Evolutionary conservation across 1,139 yeast species (phyloP), one percentile per base, ranked within the genome.

Genomic region (Wickerhamomyces sp.): DNA sequence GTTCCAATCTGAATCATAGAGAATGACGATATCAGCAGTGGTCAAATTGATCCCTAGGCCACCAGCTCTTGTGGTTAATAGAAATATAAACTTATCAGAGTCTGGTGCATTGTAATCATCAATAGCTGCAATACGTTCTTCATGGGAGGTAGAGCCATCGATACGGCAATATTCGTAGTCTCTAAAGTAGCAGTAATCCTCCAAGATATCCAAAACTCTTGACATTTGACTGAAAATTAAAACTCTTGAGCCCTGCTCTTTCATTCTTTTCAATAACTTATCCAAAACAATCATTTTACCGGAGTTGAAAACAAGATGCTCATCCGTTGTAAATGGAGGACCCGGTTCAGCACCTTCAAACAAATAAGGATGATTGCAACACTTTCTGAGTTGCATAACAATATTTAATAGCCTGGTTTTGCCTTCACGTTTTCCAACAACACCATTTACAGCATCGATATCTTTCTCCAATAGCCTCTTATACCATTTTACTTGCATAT

Each of bases 291-390:
- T 74, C 90, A 92, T 83, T 60, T 92, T 92, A 27, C 96, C 96
- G 12, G 95, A 74, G 59, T 92, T 92, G 61, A 60, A 81, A 10
- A 92, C 81, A 50, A 92, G 70, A 63, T 92, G 97, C 58, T 90
- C 97, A 60, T 90, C 98, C 1, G 96, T 92, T 3, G 97, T 90
- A 58, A 76, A 92, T 1, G 98, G 98, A 4, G 98, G 98, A 9
- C 98, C 98, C 0, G 97, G 97, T 60, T 92, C 98, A 1, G 98
- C 98, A 30, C 98, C 97, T 59, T 92, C 97, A 55, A 92, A 92
- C 37, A 92, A 67, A 60, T 92, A 92, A 0, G 98, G 98, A 63
- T 92, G 98, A 56, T 92, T 92, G 61, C 97, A 92, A 61, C 97
- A 92, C 61, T 92, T 92, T 53, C 97, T 75, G 48, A 92, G 70